These are phyloP conservation scores for Ganoderma boninense DNA, from an alignment of 1,284 basidiomycete genomes.

Conservation along the genomic window DNA sequence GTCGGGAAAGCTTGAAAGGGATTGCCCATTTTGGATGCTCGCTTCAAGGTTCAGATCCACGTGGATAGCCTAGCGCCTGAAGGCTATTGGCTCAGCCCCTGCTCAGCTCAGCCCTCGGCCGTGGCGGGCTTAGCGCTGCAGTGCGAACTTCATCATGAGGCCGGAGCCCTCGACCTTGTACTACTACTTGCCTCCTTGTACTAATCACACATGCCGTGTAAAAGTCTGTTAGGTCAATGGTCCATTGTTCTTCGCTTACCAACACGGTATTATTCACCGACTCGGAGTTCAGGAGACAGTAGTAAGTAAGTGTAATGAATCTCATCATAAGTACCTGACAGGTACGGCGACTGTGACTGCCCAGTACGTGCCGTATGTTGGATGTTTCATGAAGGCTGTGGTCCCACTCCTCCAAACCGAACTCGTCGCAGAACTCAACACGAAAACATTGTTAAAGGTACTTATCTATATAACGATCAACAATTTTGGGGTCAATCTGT, in stretches of 20 bases:
- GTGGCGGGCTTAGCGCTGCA: neutral
- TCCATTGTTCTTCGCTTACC: neutral
- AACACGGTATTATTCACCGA: too few relatives aligned
- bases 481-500: neutral
- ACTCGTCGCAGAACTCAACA: too few relatives aligned
- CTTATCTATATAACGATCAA: neutral
- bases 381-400: neutral
- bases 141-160: too few relatives aligned
- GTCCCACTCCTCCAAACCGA: too few relatives aligned
- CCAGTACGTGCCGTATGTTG: too few relatives aligned
- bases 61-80: neutral
- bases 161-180: too few relatives aligned
- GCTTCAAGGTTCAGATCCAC: neutral
- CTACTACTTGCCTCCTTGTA: neutral
- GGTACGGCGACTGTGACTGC: too few relatives aligned
- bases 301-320: too few relatives aligned
- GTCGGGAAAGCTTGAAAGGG: slow-evolving; percentile 5
- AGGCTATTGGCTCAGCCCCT: neutral
- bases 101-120: too few relatives aligned
- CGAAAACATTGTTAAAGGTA: too few relatives aligned
- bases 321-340: too few relatives aligned
- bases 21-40: neutral
- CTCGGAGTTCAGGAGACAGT: too few relatives aligned
- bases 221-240: neutral
- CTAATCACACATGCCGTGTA: neutral